Conservation (phyloP, 805 yeast genomes). For the Pichia heedii region DNA sequence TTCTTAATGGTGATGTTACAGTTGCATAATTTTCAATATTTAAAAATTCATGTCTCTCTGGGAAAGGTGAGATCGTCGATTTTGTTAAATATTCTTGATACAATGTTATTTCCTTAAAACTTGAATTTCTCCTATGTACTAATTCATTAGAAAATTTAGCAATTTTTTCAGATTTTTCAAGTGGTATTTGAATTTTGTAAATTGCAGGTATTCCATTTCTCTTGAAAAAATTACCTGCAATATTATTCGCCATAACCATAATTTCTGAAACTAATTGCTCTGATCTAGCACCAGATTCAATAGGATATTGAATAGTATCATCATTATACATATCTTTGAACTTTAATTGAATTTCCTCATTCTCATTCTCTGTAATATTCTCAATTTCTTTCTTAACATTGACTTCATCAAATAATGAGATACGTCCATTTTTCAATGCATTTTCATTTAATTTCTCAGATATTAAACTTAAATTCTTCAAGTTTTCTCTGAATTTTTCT, state of each 20-base stretch:
- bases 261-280: conserved; percentile 67
- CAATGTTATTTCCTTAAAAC: conserved; percentile 34
- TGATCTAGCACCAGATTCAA: conserved; percentile 33
- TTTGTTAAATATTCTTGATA: conserved; percentile 40
- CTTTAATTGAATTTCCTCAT: conserved; percentile 17
- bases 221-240: conserved; percentile 41
- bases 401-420: conserved; percentile 13
- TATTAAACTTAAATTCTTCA: conserved; percentile 28
- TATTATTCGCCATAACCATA: conserved; percentile 73
- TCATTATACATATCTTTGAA: conserved; percentile 16
- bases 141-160: conserved; percentile 12
- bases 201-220: conserved; percentile 43
- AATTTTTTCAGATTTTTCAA: conserved; percentile 19
- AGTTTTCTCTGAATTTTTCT: conserved; percentile 23
- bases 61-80: conserved; percentile 40
- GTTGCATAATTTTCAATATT: conserved; percentile 59
- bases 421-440: conserved; percentile 33
- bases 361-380: conserved; percentile 16
- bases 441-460: conserved; percentile 20
- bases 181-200: conserved; percentile 28
- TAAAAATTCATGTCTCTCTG: conserved; percentile 49
- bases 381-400: conserved; percentile 18
- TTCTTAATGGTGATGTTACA: conserved; percentile 82
- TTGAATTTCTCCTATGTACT: conserved; percentile 19
- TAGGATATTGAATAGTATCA: conserved; percentile 6